These are phyloP conservation scores for Candida smagusa DNA, from an alignment of 1,139 yeast genomes.

Conservation along the genomic window DNA sequence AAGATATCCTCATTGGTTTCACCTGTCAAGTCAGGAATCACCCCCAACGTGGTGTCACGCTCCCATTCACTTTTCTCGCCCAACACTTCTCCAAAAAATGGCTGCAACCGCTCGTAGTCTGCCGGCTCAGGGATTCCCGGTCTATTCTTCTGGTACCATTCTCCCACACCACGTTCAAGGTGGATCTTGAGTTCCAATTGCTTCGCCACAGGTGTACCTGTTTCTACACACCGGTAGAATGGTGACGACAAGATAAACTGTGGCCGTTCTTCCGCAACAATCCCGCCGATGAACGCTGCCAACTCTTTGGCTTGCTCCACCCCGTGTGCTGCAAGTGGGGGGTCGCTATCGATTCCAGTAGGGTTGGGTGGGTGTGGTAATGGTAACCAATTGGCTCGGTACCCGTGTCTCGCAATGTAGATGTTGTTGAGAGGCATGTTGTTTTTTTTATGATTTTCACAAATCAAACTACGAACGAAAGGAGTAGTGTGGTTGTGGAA, in stretches of 20 bases:
- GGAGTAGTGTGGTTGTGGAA: too few species aligned
- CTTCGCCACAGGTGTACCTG: slow-evolving; percentile 67
- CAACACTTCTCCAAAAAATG: slow-evolving; percentile 48
- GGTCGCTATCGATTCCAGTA: slow-evolving; percentile 81
- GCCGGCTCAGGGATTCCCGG: slow-evolving; percentile 60
- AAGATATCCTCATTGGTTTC: slow-evolving; percentile 66
- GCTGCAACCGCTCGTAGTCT: slow-evolving; percentile 39
- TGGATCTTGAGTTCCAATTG: slow-evolving; percentile 53
- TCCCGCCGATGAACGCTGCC: slow-evolving; percentile 45
- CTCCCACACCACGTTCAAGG: slow-evolving; percentile 72
- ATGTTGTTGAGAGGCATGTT: slow-evolving; percentile 44
- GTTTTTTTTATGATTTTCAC: too few species aligned
- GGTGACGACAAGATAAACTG: slow-evolving; percentile 74
- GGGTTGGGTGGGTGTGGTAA: slow-evolving; percentile 73
- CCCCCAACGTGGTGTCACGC: slow-evolving; percentile 40
- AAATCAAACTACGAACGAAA: too few species aligned
- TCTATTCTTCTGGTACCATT: slow-evolving; percentile 61
- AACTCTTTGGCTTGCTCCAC: slow-evolving; percentile 74
- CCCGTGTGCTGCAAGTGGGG: slow-evolving; percentile 77
- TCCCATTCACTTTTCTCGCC: slow-evolving; percentile 38
- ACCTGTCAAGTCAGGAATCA: slow-evolving; percentile 56
- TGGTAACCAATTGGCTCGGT: slow-evolving; percentile 78
- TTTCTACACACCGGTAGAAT: slow-evolving; percentile 85
- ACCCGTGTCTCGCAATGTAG: slow-evolving; percentile 69
- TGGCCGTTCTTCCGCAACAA: slow-evolving; percentile 48